Evolutionary conservation across 257 asterid genomes (phyloP), one percentile per base, ranked within the genome.

Genomic region (Leptodermis oblonga): DNA sequence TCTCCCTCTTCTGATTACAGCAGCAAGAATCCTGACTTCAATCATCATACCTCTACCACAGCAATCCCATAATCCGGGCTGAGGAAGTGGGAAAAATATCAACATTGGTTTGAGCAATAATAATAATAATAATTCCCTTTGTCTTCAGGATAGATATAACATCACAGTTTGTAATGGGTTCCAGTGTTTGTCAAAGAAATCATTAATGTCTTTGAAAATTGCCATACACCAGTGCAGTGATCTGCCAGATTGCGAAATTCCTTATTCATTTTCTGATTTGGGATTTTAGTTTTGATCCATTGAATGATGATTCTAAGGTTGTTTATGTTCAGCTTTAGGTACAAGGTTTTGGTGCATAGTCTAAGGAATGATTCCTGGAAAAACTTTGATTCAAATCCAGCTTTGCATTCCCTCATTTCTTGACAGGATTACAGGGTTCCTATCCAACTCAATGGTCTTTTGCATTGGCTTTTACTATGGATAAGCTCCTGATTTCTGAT

Each of bases 121-220:
- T 53, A 23, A 55, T 31, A 55, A 53, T 53, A 2, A 25, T 26
- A 15, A 15, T 63, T 39, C 36, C 36, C 14, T 41, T 13, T 23
- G n/a, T 23, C 53, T 63, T 41, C 12, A n/a, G 31, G 51, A 63
- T 41, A 6, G 49, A 13, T 39, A 3, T 28, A 13, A 15, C 9
- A 3, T 60, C 22, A 37, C 65, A 60, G 28, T 25, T 31, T 62
- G 67, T 11, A 37, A 62, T 62, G 67, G 67, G n/a, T 1, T 62
- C 33, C 18, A 30, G 17, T 33, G 33, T n/a, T n/a, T 62, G 30
- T 37, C 0, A 18, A 39, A 37, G 33, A 12, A 8, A n/a, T 62
- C 33, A 37, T 62, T 36, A 14, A 58, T 30, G 22, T 58, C 63
- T 58, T 34, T 8, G 34, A 58, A 18, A n/a, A 42, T 43, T 22